Evolutionary conservation across 2,329 filamentous ascomycete species (phyloP).

Genomic region (Gnomoniopsis smithogilvyi): DNA sequence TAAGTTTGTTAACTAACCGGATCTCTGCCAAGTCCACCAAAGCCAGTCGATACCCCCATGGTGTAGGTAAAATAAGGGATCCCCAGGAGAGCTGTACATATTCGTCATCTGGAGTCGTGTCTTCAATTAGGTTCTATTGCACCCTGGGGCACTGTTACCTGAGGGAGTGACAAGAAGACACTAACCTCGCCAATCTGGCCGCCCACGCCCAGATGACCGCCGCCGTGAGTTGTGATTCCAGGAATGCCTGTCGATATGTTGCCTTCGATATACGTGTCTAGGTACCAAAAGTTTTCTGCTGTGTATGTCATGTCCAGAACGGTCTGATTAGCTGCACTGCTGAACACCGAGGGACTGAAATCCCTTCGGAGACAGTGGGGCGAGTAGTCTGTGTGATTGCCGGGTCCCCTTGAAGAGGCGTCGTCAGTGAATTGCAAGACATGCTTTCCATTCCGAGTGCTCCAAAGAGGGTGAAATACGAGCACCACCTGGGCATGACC

Average conservation of each 20-base stretch:
- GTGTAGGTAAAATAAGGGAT: conserved; percentile 33
- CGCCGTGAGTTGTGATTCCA: conserved; percentile 21
- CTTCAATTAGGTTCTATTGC: background rate
- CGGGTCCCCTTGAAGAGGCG: background rate
- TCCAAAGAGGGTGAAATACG: too few species aligned
- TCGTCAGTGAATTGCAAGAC: background rate
- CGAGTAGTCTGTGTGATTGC: conserved; percentile 6
- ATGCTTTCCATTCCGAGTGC: too few species aligned
- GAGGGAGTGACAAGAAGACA: background rate
- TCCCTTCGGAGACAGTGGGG: conserved; percentile 1
- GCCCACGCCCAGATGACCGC: conserved; percentile 23
- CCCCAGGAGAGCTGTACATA: conserved; percentile 26
- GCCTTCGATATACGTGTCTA: conserved; percentile 19
- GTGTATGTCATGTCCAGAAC: conserved; percentile 11
- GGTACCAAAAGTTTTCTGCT: conserved; percentile 14
- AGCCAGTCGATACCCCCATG: conserved; percentile 25
- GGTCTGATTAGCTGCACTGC: conserved; percentile 15
- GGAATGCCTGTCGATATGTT: conserved; percentile 1
- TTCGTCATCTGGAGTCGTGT: conserved; percentile 20
- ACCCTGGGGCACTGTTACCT: background rate
- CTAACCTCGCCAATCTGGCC: conserved; percentile 22
- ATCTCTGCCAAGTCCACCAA: conserved; percentile 25
- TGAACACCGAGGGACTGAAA: conserved; percentile 12
- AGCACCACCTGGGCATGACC: too few species aligned
- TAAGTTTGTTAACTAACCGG: background rate